Percentiles rank a stretch among this genome's conserved stretches.
These are phyloP conservation scores for Penicillium samsonianum DNA, from an alignment of 495 filamentous ascomycete species.

Conservation along the genomic window DNA sequence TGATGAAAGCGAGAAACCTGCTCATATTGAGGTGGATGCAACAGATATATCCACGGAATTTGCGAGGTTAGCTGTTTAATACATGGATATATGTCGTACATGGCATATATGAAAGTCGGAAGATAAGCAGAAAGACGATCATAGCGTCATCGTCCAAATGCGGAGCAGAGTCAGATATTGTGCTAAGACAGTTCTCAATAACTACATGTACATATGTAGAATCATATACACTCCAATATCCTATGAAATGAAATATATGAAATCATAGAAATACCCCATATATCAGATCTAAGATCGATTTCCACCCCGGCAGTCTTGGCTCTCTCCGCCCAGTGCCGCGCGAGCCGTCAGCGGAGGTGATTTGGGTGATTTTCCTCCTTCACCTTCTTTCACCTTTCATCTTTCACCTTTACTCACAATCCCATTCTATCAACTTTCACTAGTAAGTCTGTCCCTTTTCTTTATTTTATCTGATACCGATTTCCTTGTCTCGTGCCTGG, in stretches of 20 bases:
- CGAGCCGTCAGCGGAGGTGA: constrained; percentile 23
- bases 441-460: constrained; percentile 1
- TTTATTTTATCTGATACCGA: neutral
- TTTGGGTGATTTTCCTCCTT: constrained; percentile 21
- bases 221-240: neutral
- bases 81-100: too few species aligned
- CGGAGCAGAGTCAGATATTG: neutral
- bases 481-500: constrained; percentile 14
- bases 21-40: too few species aligned
- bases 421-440: neutral
- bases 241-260: neutral
- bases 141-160: constrained; percentile 11
- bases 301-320: constrained; percentile 32
- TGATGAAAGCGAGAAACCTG: too few species aligned
- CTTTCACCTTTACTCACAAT: neutral
- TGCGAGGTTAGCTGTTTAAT: too few species aligned
- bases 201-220: neutral
- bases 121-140: neutral
- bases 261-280: constrained; percentile 1
- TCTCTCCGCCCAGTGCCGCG: constrained; percentile 21
- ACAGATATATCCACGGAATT: too few species aligned
- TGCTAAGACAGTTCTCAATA: too few species aligned
- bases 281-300: constrained; percentile 4
- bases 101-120: neutral
- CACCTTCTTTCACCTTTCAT: constrained; percentile 7